These are phyloP conservation scores for Rhododendron kiyosumense DNA, from an alignment of 148 eudicot genomes.

Conservation along the genomic window DNA sequence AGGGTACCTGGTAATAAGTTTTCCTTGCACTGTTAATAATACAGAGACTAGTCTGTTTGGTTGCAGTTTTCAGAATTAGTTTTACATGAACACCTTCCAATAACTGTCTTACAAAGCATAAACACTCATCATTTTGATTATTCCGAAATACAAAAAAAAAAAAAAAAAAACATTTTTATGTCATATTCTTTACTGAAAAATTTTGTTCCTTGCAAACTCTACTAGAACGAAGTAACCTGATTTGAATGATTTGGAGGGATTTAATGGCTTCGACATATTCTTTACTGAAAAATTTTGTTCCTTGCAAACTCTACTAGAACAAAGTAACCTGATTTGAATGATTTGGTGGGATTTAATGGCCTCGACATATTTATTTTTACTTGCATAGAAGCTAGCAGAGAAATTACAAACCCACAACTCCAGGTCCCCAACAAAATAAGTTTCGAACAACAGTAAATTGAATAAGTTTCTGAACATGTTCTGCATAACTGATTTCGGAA, in stretches of 20 bases:
- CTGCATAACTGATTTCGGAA: not conserved
- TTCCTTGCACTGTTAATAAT: not conserved
- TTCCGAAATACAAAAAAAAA: too few species aligned
- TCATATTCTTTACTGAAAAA: not conserved
- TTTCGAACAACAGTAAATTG: not conserved
- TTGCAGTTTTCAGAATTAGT: not conserved
- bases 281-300: not conserved
- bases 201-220: not conserved
- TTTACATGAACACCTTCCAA: not conserved
- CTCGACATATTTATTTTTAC: not conserved
- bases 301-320: not conserved
- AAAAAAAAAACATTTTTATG: not conserved
- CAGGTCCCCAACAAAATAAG: not conserved
- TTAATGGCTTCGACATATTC: not conserved
- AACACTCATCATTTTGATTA: not conserved
- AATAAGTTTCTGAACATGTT: not conserved
- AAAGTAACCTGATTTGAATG: not conserved
- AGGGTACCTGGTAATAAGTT: conserved; percentile 64
- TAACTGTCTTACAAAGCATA: not conserved
- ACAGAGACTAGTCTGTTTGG: not conserved
- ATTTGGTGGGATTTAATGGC: not conserved
- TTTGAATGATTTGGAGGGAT: not conserved
- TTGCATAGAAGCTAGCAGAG: not conserved
- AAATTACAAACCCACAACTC: not conserved
- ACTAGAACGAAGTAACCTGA: not conserved